Conservation (phyloP, 306 rosid genomes). For the Corylus avellana region DNA sequence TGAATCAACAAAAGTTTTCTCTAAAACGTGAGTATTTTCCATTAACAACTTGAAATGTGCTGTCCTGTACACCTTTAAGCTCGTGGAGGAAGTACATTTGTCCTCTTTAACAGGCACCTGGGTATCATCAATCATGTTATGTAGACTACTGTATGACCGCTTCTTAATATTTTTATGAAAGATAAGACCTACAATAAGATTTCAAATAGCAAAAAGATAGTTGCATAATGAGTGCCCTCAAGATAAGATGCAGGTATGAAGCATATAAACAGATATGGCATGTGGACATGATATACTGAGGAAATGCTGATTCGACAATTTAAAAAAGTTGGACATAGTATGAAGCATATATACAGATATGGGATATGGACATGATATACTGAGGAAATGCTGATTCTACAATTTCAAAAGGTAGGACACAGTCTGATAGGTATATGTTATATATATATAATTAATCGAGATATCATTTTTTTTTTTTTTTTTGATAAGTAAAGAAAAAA, state of each 20-base stretch:
- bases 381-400: background rate
- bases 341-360: background rate
- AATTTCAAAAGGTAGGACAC: background rate
- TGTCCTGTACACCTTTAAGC: slow-evolving; percentile 39
- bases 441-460: too few relatives aligned
- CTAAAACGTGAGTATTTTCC: slow-evolving; percentile 74
- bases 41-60: slow-evolving; percentile 60
- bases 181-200: slow-evolving; percentile 26
- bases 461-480: too few relatives aligned
- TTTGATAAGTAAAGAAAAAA: too few relatives aligned
- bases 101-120: slow-evolving; percentile 37
- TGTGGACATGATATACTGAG: background rate
- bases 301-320: background rate
- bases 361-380: background rate
- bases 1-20: slow-evolving; percentile 70
- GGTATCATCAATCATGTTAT: slow-evolving; percentile 29
- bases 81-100: slow-evolving; percentile 14
- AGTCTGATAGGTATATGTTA: background rate
- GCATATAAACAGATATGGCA: background rate
- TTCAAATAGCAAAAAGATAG: background rate
- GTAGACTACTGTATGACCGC: slow-evolving; percentile 34
- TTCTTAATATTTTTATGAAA: slow-evolving; percentile 48
- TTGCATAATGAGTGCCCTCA: background rate
- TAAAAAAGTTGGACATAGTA: background rate
- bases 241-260: background rate